These are phyloP conservation scores for Penicillium coffeae DNA, from an alignment of 495 filamentous ascomycete species.

Conservation along the genomic window DNA sequence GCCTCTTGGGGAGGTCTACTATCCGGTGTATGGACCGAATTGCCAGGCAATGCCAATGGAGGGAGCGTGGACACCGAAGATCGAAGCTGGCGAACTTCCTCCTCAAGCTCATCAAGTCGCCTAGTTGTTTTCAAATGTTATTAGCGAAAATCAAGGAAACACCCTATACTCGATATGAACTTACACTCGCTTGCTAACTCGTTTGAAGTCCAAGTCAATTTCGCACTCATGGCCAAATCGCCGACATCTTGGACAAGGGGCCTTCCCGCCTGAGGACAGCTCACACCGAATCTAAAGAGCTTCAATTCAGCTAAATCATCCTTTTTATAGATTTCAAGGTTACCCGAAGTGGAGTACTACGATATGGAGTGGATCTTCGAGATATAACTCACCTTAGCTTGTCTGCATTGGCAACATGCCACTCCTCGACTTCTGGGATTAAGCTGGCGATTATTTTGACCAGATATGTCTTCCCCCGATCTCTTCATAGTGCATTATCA, in stretches of 20 bases:
- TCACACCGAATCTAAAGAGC: constrained; percentile 13
- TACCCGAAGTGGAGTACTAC: not conserved
- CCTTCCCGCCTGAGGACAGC: constrained; percentile 1
- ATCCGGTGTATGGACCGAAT: not conserved
- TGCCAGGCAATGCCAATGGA: not conserved
- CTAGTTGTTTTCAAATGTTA: not conserved
- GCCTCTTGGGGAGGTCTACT: not conserved
- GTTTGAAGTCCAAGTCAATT: constrained; percentile 13
- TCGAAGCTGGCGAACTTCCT: constrained; percentile 11
- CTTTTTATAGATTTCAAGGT: not conserved
- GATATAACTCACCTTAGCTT: constrained; percentile 10
- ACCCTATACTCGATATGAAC: not conserved
- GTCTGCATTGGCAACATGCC: constrained; percentile 12
- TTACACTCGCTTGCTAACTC: constrained; percentile 14
- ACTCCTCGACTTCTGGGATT: constrained; percentile 7
- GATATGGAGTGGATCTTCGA: not conserved
- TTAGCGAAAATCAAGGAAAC: not conserved
- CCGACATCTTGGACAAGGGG: constrained; percentile 10
- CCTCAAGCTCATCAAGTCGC: constrained; percentile 11
- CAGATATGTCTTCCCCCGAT: not conserved
- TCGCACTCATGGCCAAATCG: constrained; percentile 9
- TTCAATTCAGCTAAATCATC: not conserved
- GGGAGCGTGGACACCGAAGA: constrained; percentile 8
- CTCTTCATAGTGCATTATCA: not conserved
- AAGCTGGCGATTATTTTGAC: not conserved